Evolutionary conservation across 257 asterid species (phyloP).

Genomic region (Cordia subcordata): DNA sequence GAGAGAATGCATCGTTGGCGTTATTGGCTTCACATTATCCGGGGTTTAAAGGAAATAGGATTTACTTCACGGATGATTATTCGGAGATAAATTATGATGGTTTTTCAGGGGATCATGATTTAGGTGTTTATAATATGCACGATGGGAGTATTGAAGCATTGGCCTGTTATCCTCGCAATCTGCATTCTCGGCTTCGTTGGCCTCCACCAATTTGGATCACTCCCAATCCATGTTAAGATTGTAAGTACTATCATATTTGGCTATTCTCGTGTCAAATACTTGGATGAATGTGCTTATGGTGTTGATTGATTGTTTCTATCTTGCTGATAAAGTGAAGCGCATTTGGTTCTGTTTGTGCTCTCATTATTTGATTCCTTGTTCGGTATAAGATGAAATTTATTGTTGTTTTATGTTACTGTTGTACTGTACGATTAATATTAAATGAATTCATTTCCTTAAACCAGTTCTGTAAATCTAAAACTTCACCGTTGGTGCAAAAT

Average conservation of each 20-base stretch:
- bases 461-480: no score
- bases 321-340: no score
- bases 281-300: neutral
- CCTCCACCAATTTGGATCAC: slow-evolving; percentile 72
- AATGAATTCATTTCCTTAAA: no score
- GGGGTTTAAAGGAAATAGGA: slow-evolving; percentile 58
- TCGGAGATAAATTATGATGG: slow-evolving; percentile 46
- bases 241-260: slow-evolving; percentile 19
- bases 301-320: no score
- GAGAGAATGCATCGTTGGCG: slow-evolving; percentile 65
- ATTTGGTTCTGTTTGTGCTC: no score
- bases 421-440: no score
- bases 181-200: slow-evolving; percentile 31
- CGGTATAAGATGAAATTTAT: no score
- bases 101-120: slow-evolving; percentile 53
- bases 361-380: no score
- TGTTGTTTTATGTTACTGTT: no score
- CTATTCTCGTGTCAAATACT: neutral
- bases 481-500: no score
- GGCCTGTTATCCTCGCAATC: slow-evolving; percentile 48
- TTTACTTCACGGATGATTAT: slow-evolving; percentile 71
- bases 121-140: slow-evolving; percentile 57
- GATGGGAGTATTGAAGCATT: slow-evolving; percentile 45
- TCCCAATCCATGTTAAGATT: slow-evolving; percentile 46
- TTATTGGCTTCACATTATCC: slow-evolving; percentile 47